Conservation (phyloP, 2,329 filamentous ascomycete species). For the Achaetomium macrosporum region DNA sequence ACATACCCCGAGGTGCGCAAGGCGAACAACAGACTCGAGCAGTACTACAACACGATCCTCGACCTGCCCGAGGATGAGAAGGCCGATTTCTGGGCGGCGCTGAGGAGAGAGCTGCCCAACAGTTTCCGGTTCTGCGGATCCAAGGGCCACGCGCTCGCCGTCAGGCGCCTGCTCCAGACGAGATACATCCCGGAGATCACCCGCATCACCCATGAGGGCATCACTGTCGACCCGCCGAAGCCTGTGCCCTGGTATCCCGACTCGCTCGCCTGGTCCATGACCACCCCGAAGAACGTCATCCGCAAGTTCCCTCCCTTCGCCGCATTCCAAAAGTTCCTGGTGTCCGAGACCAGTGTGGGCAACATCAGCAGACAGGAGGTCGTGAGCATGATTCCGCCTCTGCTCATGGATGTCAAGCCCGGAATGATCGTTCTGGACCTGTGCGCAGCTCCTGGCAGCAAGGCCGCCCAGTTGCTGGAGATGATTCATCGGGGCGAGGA, state of each 20-base stretch:
- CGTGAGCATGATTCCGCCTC: constrained; percentile 96
- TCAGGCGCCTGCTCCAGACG: constrained; percentile 80
- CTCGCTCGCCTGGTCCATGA: constrained; percentile 94
- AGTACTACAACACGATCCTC: constrained; percentile 75
- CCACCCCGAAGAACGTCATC: constrained; percentile 91
- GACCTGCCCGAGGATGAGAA: constrained; percentile 74
- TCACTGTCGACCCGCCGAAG: constrained; percentile 72
- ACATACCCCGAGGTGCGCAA: constrained; percentile 61
- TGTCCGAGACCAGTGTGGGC: constrained; percentile 92
- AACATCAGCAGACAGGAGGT: constrained; percentile 98
- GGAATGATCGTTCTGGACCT: constrained; percentile 93
- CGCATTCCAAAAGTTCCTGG: constrained; percentile 94
- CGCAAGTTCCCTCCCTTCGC: constrained; percentile 91
- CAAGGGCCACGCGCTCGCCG: constrained; percentile 87
- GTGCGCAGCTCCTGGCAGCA: constrained; percentile 94
- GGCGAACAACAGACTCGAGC: constrained; percentile 77
- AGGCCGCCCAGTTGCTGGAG: constrained; percentile 91
- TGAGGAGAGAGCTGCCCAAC: constrained; percentile 84
- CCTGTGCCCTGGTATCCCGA: constrained; percentile 91
- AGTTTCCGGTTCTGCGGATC: constrained; percentile 97
- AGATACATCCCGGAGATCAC: constrained; percentile 88
- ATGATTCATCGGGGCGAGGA: constrained; percentile 92
- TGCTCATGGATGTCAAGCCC: constrained; percentile 84
- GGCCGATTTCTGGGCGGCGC: constrained; percentile 73
- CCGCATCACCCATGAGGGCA: constrained; percentile 76